phyloP scores from a whole-genome alignment of 179 eudicot species.

The Silene noctiflora region DNA sequence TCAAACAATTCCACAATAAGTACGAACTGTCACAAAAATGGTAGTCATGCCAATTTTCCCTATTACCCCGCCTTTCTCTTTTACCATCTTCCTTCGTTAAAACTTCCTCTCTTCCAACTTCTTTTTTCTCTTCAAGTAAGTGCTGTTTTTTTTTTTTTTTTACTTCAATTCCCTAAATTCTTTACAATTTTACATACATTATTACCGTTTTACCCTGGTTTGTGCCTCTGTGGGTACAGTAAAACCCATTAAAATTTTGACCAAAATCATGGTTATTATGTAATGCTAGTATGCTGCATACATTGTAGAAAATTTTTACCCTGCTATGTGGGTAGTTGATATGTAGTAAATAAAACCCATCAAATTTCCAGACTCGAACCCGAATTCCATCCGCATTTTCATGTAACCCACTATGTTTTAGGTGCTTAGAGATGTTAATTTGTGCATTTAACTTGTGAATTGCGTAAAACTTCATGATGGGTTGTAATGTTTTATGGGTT shows the following conservation, averaged over 20 bases:
- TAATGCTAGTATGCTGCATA: not conserved
- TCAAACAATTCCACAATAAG: not conserved
- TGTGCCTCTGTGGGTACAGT: not conserved
- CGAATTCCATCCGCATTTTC: not conserved
- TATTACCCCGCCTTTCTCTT: too few relatives aligned
- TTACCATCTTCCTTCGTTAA: not conserved
- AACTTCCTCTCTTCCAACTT: not conserved
- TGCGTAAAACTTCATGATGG: not conserved
- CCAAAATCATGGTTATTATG: not conserved
- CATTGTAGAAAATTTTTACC: not conserved
- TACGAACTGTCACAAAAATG: not conserved
- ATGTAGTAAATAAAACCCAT: not conserved
- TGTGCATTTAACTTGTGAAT: not conserved
- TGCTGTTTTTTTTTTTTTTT: not conserved
- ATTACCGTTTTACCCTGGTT: too few relatives aligned
- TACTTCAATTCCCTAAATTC: not conserved
- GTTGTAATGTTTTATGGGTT: slow-evolving; percentile 2
- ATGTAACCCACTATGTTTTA: not conserved
- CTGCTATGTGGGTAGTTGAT: not conserved
- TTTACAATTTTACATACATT: not conserved
- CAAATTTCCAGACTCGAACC: not conserved
- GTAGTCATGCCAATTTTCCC: not conserved
- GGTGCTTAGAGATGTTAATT: not conserved
- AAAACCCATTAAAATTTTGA: not conserved
- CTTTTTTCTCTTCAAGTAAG: slow-evolving; percentile 2